Conservation (phyloP, 2,329 filamentous ascomycete species). For the Dactylellina sp. region DNA sequence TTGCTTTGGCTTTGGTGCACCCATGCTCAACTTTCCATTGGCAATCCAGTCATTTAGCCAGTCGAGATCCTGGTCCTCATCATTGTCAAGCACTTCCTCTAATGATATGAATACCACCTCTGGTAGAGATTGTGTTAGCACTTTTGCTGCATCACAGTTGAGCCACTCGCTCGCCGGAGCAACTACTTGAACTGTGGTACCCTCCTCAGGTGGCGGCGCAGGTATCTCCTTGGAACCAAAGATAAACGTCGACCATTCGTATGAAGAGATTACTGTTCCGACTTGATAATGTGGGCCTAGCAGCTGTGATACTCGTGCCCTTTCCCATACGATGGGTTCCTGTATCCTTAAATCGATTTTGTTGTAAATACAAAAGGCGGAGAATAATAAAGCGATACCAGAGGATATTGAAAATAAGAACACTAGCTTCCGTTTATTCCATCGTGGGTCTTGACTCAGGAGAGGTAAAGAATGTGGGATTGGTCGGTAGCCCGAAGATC, state of each 20-base stretch:
- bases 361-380: slow-evolving; percentile 6
- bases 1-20: neutral
- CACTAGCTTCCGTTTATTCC: slow-evolving; percentile 2
- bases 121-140: slow-evolving; percentile 14
- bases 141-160: slow-evolving; percentile 24
- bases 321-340: slow-evolving; percentile 10
- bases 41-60: slow-evolving; percentile 41
- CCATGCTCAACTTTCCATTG: neutral
- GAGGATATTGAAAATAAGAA: slow-evolving; percentile 11
- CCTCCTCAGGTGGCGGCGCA: slow-evolving; percentile 36
- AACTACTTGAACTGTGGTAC: slow-evolving; percentile 15
- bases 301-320: slow-evolving; percentile 17
- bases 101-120: slow-evolving; percentile 44
- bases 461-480: slow-evolving; percentile 22
- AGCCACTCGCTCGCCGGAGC: slow-evolving; percentile 38
- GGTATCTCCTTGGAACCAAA: slow-evolving; percentile 32
- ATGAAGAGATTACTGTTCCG: slow-evolving; percentile 18
- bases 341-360: neutral
- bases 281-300: slow-evolving; percentile 29
- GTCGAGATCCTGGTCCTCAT: slow-evolving; percentile 6
- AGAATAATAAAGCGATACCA: neutral
- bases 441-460: neutral
- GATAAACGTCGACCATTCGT: slow-evolving; percentile 43
- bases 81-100: slow-evolving; percentile 15
- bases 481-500: slow-evolving; percentile 14